Percentiles rank a stretch among this genome's conserved stretches.
phyloP scores from a whole-genome alignment of 495 filamentous ascomycete species.

The Apiosordaria backusii region DNA sequence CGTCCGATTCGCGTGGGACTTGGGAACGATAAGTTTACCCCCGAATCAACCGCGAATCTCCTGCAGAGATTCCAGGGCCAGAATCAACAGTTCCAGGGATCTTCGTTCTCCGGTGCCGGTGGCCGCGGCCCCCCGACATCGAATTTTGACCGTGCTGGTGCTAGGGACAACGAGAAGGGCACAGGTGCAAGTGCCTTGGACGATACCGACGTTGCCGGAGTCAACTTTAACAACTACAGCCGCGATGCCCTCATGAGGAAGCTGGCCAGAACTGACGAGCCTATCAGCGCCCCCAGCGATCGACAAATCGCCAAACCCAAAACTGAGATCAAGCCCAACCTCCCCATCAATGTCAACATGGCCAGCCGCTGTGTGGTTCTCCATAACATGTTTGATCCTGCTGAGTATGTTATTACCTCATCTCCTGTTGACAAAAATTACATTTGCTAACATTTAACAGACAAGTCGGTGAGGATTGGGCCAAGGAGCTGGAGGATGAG shows the following conservation, averaged over 20 bases:
- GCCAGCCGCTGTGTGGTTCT: conserved; percentile 92
- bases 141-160: conserved; percentile 89
- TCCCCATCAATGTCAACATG: conserved; percentile 84
- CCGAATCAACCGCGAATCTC: conserved; percentile 88
- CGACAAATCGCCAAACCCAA: conserved; percentile 73
- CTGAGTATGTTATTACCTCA: conserved; percentile 63
- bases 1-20: conserved; percentile 97
- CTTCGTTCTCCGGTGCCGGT: conserved; percentile 86
- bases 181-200: conserved; percentile 93
- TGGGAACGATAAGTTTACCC: conserved; percentile 99
- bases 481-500: conserved; percentile 92
- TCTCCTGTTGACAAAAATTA: not conserved
- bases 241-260: conserved; percentile 97
- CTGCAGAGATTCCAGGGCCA: conserved; percentile 83
- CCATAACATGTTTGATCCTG: conserved; percentile 90
- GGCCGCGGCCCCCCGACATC: conserved; percentile 85
- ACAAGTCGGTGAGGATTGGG: conserved; percentile 82
- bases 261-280: conserved; percentile 92
- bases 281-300: conserved; percentile 60
- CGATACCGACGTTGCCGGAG: conserved; percentile 95
- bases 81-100: conserved; percentile 84
- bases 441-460: conserved; percentile 55
- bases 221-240: conserved; percentile 99
- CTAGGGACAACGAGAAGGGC: conserved; percentile 85
- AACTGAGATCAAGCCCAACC: conserved; percentile 69